Conservation (phyloP, 2,329 filamentous ascomycete genomes). For the Neofusicoccum laricinum region DNA sequence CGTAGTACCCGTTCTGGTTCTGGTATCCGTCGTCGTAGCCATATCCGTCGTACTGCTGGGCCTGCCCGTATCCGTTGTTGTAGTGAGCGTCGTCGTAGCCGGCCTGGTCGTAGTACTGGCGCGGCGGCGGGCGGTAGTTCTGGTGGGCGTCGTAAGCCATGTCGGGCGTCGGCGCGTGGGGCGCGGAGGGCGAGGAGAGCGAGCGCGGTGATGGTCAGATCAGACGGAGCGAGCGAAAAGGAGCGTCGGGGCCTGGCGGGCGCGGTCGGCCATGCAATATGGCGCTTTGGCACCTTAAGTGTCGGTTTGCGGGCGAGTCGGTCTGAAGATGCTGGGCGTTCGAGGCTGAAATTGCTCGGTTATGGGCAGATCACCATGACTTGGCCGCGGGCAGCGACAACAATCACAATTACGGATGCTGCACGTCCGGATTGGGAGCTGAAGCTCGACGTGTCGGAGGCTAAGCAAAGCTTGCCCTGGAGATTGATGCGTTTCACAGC, state of each 20-base stretch:
- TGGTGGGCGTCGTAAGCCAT: constrained; percentile 42
- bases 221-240: neutral
- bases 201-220: neutral
- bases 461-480: constrained; percentile 11
- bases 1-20: constrained; percentile 23
- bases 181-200: neutral
- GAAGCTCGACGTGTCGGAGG: constrained; percentile 8
- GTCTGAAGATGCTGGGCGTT: neutral
- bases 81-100: constrained; percentile 23
- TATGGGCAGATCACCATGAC: constrained; percentile 11
- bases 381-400: neutral
- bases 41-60: constrained; percentile 33
- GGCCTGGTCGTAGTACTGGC: constrained; percentile 32
- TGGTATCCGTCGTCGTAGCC: constrained; percentile 36
- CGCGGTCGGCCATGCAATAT: neutral
- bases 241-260: neutral
- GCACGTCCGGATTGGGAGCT: neutral
- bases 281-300: constrained; percentile 12
- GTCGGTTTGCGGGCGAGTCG: neutral
- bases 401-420: neutral
- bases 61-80: constrained; percentile 18
- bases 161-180: constrained; percentile 12
- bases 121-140: constrained; percentile 33
- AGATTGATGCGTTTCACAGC: constrained; percentile 11
- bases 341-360: constrained; percentile 10